Evolutionary conservation across 1,139 yeast species (phyloP).

Genomic region (Suhomyces chickasaworum): DNA sequence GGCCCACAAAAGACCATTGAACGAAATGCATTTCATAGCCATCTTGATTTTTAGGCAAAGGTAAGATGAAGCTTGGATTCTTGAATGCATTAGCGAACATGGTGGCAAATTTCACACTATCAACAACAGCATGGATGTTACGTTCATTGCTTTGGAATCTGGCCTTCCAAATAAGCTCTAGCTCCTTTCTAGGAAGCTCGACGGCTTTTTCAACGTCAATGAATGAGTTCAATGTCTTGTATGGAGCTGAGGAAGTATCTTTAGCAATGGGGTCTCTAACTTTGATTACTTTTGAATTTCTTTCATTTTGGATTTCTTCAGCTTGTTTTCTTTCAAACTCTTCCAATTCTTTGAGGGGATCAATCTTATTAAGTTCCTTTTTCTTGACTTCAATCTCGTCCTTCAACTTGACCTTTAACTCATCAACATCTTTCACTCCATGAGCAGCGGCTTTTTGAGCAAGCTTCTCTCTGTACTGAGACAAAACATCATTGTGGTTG

Average conservation of each 20-base stretch:
- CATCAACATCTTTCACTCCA: constrained; percentile 53
- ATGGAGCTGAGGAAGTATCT: constrained; percentile 52
- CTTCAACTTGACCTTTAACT: constrained; percentile 62
- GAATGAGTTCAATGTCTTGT: constrained; percentile 70
- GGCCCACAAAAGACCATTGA: constrained; percentile 93
- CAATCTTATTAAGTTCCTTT: constrained; percentile 59
- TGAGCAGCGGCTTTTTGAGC: constrained; percentile 39
- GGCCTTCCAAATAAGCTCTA: constrained; percentile 88
- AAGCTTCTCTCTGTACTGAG: constrained; percentile 34
- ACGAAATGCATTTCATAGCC: constrained; percentile 85
- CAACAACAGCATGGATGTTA: constrained; percentile 65
- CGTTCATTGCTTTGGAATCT: constrained; percentile 67
- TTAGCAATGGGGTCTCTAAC: constrained; percentile 52
- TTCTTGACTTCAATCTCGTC: constrained; percentile 61
- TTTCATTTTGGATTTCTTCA: constrained; percentile 33
- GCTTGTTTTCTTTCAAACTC: constrained; percentile 50
- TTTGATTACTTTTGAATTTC: constrained; percentile 28
- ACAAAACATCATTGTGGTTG: constrained; percentile 9
- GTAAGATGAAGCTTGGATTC: constrained; percentile 75
- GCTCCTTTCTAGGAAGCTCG: constrained; percentile 60
- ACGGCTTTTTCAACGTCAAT: constrained; percentile 67
- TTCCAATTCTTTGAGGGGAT: constrained; percentile 70
- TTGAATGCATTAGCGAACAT: constrained; percentile 68
- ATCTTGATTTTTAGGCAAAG: constrained; percentile 59
- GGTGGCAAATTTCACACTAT: constrained; percentile 55